Evolutionary conservation across 1,284 basidiomycete genomes (phyloP).

Genomic region (Mycosarcoma maydis): DNA sequence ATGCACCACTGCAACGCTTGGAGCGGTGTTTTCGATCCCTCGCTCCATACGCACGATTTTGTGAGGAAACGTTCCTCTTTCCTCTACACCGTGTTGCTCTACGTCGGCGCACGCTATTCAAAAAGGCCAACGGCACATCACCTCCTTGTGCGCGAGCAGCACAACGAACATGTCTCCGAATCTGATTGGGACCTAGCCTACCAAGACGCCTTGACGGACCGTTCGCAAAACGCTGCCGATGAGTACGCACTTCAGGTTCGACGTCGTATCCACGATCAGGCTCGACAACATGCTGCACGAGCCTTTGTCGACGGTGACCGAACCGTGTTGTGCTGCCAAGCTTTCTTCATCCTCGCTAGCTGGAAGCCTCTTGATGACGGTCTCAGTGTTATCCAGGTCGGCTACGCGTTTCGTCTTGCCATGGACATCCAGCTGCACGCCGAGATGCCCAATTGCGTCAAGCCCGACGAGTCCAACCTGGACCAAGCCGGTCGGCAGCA

Average conservation of each 20-base stretch:
- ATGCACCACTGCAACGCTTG: constrained; percentile 40
- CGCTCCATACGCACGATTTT: constrained; percentile 50
- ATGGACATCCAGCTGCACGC: constrained; percentile 51
- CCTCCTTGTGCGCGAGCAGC: constrained; percentile 28
- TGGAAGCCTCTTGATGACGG: constrained; percentile 52
- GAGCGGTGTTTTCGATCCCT: constrained; percentile 36
- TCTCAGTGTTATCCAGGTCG: constrained; percentile 43
- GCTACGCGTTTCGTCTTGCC: constrained; percentile 47
- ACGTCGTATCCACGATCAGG: constrained; percentile 31
- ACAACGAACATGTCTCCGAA: constrained; percentile 16
- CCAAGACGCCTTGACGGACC: constrained; percentile 15
- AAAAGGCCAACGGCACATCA: constrained; percentile 36
- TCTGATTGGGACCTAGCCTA: constrained; percentile 40
- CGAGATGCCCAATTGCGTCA: constrained; percentile 50
- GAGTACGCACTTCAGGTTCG: constrained; percentile 37
- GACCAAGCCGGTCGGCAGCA: constrained; percentile 36
- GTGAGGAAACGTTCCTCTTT: constrained; percentile 45
- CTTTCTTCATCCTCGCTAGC: constrained; percentile 46
- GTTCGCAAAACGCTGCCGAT: constrained; percentile 22
- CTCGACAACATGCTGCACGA: constrained; percentile 38
- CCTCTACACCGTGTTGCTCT: constrained; percentile 48
- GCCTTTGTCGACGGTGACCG: constrained; percentile 51
- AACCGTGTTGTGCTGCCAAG: constrained; percentile 43
- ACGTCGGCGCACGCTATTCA: constrained; percentile 32
- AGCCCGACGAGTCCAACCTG: constrained; percentile 35